These are phyloP conservation scores for Rhinocladiella similis DNA, from an alignment of 2,329 filamentous ascomycete species.

Conservation along the genomic window DNA sequence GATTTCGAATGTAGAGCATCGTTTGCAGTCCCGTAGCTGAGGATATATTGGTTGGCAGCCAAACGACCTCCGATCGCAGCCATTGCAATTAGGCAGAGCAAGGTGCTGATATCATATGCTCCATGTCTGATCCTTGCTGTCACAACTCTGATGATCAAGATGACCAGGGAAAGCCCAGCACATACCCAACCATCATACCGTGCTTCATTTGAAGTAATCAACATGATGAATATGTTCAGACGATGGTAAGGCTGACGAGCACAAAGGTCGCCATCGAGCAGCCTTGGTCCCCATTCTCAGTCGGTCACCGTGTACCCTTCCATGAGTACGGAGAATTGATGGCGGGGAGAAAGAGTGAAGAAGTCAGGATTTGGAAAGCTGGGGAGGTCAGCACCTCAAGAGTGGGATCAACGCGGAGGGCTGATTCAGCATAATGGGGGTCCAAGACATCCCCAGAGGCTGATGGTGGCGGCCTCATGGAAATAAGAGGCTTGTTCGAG, in stretches of 20 bases:
- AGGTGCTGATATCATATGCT: conserved; percentile 18
- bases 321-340: background rate
- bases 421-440: background rate
- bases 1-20: conserved; percentile 20
- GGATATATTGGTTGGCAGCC: conserved; percentile 20
- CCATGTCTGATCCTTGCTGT: conserved; percentile 16
- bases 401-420: background rate
- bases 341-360: background rate
- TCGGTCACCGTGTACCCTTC: background rate
- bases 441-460: background rate
- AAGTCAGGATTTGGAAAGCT: background rate
- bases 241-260: background rate
- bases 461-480: background rate
- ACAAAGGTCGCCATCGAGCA: background rate
- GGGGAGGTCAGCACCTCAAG: background rate
- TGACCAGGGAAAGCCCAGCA: conserved; percentile 15
- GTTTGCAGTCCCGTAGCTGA: conserved; percentile 21
- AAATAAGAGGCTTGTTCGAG: background rate
- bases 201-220: conserved; percentile 18
- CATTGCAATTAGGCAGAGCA: conserved; percentile 16
- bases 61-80: conserved; percentile 13
- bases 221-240: conserved; percentile 9
- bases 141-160: conserved; percentile 18
- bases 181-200: conserved; percentile 19
- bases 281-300: background rate